Evolutionary conservation across 2,329 filamentous ascomycete species (phyloP).

Genomic region (Ophiocordyceps camponoti-floridani): DNA sequence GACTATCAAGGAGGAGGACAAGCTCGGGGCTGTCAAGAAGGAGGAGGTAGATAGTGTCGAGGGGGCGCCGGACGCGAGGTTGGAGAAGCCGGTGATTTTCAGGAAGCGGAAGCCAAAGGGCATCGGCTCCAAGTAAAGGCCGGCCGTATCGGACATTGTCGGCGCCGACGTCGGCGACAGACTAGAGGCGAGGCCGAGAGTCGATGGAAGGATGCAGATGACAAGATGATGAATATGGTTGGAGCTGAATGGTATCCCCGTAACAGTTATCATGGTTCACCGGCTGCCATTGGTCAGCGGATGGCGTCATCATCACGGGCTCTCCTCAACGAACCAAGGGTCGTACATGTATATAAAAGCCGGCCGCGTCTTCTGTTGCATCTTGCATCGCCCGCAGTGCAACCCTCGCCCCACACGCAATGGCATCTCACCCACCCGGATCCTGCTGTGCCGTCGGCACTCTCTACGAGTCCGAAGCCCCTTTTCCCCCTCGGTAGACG

Average conservation of each 20-base stretch:
- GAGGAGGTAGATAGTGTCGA: no score
- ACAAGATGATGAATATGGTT: no score
- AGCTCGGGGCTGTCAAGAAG: constrained; percentile 17
- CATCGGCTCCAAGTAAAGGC: constrained; percentile 22
- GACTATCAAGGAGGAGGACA: neutral
- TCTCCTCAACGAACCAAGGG: neutral
- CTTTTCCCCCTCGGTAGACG: neutral
- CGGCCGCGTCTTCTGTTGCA: no score
- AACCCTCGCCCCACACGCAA: constrained; percentile 7
- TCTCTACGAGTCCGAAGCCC: constrained; percentile 24
- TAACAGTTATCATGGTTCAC: neutral
- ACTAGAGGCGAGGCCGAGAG: neutral
- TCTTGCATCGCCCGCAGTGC: no score
- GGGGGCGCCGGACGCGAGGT: no score
- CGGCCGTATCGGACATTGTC: neutral
- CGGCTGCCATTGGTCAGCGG: neutral
- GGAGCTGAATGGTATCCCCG: no score
- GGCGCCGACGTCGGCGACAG: neutral
- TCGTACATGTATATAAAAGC: neutral
- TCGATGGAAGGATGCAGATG: no score
- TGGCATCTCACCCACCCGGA: constrained; percentile 35
- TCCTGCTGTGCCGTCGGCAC: constrained; percentile 34
- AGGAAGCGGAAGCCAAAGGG: constrained; percentile 63
- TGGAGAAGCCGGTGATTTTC: constrained; percentile 41
- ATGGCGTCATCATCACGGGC: neutral